Conservation (phyloP, 2,329 filamentous ascomycete species). For the Penicillium sp. region DNA sequence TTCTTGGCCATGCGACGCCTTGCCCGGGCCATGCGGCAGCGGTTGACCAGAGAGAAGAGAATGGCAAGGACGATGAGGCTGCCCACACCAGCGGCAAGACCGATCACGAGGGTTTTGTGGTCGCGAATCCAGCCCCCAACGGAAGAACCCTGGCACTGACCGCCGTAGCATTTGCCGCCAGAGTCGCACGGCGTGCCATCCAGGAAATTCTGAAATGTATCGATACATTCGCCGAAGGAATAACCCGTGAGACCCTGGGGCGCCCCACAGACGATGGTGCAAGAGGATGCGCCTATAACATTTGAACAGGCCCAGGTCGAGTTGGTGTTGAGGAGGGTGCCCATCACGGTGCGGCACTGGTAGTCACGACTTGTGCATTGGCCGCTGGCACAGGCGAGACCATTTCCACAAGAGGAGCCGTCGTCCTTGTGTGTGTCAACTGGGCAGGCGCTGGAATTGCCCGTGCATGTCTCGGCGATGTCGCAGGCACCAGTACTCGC, state of each 20-base stretch:
- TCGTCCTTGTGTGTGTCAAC: slow-evolving; percentile 69
- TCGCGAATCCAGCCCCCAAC: slow-evolving; percentile 74
- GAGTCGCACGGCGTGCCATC: slow-evolving; percentile 85
- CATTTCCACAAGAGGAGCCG: slow-evolving; percentile 70
- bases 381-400: slow-evolving; percentile 80
- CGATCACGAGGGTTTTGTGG: slow-evolving; percentile 82
- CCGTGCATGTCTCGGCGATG: slow-evolving; percentile 79
- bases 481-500: slow-evolving; percentile 79
- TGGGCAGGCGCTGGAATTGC: slow-evolving; percentile 72
- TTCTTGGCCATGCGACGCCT: slow-evolving; percentile 21
- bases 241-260: slow-evolving; percentile 65
- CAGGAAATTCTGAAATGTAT: slow-evolving; percentile 82
- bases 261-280: slow-evolving; percentile 74
- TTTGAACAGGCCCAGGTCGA: slow-evolving; percentile 77
- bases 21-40: slow-evolving; percentile 51
- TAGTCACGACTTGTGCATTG: slow-evolving; percentile 91
- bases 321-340: slow-evolving; percentile 70
- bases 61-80: slow-evolving; percentile 70
- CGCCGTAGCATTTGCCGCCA: slow-evolving; percentile 77
- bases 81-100: slow-evolving; percentile 71
- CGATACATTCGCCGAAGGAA: slow-evolving; percentile 61
- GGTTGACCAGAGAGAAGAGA: slow-evolving; percentile 65
- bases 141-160: slow-evolving; percentile 71
- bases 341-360: slow-evolving; percentile 86
- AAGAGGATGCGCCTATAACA: slow-evolving; percentile 57